Base-by-base conservation (phyloP, 1,139 yeast genomes). In the Taphrina betulina region DNA sequence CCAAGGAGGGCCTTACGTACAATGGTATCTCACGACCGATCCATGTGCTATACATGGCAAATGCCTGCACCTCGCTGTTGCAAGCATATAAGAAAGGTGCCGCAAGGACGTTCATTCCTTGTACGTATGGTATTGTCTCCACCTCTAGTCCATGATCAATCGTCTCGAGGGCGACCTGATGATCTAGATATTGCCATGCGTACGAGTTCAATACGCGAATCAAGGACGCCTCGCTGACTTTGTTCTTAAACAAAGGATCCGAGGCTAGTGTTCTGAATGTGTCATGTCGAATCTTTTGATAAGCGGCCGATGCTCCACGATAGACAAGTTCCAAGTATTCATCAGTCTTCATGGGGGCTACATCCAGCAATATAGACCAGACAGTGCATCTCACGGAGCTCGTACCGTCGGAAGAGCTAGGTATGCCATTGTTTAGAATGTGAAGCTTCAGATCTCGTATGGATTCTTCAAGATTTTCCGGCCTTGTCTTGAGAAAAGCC, bases 11-110 rank as follows among this genome's bases (percentile, higher is more conserved):
- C 2, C 83, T 79, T 22, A 88, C 79, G 65, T 89, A 89, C 45
- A 85, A 72, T 1, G 96, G 96, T 48, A 92, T 83, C 62, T 81
- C 82, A 37, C 74, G 70, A 1, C 78, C 75, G 17, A 85, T 67
- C 50, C 86, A 71, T 38, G 76, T 74, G 59, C 81, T 81, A 60
- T 87, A 80, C 29, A 90, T 63, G 8, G 85, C 80, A 67, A 80
- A 89, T 1, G 95, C 95, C 70, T 88, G 89, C 0, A 95, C 90
- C 67, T 89, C 97, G 40, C 89, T 80, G 55, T 83, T 81, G 63
- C 85, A 78, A 1, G 85, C 77, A 67, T 81, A 89, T 19, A 89
- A 78, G 58, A 89, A 79, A 0, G 96, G 96, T 0, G 95, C 96
- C 34, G 85, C 78, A 33, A 89, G 69, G 1, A 89, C 92, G 67